Conservation (phyloP, 768 basidiomycete genomes). For the Omphalotus guepiniiformis region DNA sequence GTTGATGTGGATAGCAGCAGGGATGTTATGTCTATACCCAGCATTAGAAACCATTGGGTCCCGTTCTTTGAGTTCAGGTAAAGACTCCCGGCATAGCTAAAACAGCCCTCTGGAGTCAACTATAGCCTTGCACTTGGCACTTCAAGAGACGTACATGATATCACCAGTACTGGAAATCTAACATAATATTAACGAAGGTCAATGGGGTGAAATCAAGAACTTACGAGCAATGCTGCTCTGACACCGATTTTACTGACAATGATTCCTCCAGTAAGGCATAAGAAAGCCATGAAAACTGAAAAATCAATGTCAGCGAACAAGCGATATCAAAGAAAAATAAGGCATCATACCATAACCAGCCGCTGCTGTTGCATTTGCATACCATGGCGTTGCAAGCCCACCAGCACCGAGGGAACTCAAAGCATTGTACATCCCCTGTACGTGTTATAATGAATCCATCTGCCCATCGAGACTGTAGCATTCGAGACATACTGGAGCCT, state of each 20-base stretch:
- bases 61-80: conserved; percentile 31
- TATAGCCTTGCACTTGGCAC: neutral
- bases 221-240: conserved; percentile 20
- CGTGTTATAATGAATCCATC: too few species aligned
- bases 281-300: conserved; percentile 27
- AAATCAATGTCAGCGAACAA: neutral
- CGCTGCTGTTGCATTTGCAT: conserved; percentile 27
- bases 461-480: neutral
- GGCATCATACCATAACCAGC: conserved; percentile 22
- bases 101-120: neutral
- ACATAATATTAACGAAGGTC: too few species aligned
- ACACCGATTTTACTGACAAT: conserved; percentile 31
- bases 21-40: conserved; percentile 13
- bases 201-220: neutral
- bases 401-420: conserved; percentile 26
- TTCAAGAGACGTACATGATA: conserved; percentile 20
- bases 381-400: conserved; percentile 26
- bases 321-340: neutral
- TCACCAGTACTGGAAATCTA: conserved; percentile 29
- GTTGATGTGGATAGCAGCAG: neutral
- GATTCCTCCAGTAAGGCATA: conserved; percentile 27
- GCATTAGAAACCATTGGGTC: conserved; percentile 31
- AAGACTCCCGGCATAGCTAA: conserved; percentile 27
- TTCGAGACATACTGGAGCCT: conserved; percentile 22
- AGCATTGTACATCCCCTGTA: conserved; percentile 30